A percentile compares a stretch with the other conserved stretches of the same genome.
Conservation (phyloP, 176 grass and related monocot species). For the Oryza brachyantha region DNA sequence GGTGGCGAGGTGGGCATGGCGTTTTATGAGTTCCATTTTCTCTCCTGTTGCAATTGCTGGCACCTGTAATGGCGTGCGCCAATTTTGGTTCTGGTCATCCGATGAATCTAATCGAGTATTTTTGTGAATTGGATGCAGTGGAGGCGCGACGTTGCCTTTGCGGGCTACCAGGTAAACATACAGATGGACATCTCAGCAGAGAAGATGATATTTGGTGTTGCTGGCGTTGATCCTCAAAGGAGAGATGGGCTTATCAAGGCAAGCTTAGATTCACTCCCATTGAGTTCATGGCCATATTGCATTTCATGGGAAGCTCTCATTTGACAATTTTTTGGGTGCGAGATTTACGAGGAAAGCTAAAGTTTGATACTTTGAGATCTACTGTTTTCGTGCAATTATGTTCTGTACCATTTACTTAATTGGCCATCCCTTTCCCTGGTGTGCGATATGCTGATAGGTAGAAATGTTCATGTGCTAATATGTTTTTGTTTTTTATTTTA, state of each 20-base stretch:
- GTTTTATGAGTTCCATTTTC: background rate
- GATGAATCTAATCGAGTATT: background rate
- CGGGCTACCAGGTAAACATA: slow-evolving; percentile 91
- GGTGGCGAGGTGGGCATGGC: slow-evolving; percentile 68
- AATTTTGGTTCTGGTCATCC: background rate
- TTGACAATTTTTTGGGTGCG: background rate
- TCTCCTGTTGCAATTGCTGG: background rate
- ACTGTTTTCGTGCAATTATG: background rate
- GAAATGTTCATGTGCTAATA: background rate
- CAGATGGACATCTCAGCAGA: slow-evolving; percentile 89
- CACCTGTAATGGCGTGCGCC: background rate
- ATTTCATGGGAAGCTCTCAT: background rate
- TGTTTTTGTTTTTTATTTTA: background rate
- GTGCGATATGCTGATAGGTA: background rate
- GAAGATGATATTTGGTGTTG: slow-evolving; percentile 88
- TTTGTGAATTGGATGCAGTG: slow-evolving; percentile 55
- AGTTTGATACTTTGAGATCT: background rate
- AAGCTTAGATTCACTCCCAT: slow-evolving; percentile 27
- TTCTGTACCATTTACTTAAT: slow-evolving; percentile 5
- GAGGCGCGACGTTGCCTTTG: slow-evolving; percentile 93
- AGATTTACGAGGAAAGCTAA: background rate
- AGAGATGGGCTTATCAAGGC: slow-evolving; percentile 94
- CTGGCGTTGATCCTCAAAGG: slow-evolving; percentile 73
- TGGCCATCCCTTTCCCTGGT: background rate
- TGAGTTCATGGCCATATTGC: background rate